A percentile compares a stretch with the other conserved stretches of the same genome.
These are phyloP conservation scores for Trichoderma virens DNA, from an alignment of 495 filamentous ascomycete species.

Conservation along the genomic window DNA sequence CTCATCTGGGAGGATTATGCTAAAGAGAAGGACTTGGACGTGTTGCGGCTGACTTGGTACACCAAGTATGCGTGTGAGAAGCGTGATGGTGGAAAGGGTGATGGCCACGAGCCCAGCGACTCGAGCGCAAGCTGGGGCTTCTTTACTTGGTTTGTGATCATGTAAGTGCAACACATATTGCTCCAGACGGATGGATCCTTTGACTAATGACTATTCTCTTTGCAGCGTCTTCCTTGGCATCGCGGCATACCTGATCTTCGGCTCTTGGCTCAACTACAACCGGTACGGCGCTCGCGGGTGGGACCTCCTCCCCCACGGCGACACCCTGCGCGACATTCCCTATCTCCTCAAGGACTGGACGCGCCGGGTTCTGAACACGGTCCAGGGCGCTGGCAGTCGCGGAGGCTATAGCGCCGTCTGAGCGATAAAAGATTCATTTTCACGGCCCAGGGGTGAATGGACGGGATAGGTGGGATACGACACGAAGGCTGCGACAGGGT, in stretches of 20 bases:
- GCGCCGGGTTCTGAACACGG: slow-evolving; percentile 65
- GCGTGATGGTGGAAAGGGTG: slow-evolving; percentile 37
- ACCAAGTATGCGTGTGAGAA: slow-evolving; percentile 80
- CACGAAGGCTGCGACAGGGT: background rate
- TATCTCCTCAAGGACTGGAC: slow-evolving; percentile 88
- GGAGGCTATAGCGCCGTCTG: slow-evolving; percentile 93
- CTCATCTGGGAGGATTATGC: slow-evolving; percentile 66
- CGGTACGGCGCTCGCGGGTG: slow-evolving; percentile 90
- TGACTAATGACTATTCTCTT: background rate
- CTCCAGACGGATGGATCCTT: background rate
- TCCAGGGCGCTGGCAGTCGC: slow-evolving; percentile 71
- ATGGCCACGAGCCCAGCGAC: slow-evolving; percentile 19
- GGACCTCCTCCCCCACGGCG: slow-evolving; percentile 90
- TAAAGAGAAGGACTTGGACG: slow-evolving; percentile 39
- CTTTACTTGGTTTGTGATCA: slow-evolving; percentile 94
- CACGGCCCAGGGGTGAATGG: background rate
- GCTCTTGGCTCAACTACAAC: slow-evolving; percentile 98
- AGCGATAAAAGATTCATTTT: background rate
- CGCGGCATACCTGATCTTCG: slow-evolving; percentile 93
- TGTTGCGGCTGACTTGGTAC: slow-evolving; percentile 69
- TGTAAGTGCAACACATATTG: slow-evolving; percentile 51
- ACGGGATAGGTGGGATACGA: background rate
- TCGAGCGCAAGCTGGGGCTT: slow-evolving; percentile 67
- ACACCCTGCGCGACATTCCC: slow-evolving; percentile 84
- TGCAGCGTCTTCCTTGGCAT: slow-evolving; percentile 71